phyloP scores from a whole-genome alignment of 1,284 basidiomycete genomes.

The Meira miltonrushii region DNA sequence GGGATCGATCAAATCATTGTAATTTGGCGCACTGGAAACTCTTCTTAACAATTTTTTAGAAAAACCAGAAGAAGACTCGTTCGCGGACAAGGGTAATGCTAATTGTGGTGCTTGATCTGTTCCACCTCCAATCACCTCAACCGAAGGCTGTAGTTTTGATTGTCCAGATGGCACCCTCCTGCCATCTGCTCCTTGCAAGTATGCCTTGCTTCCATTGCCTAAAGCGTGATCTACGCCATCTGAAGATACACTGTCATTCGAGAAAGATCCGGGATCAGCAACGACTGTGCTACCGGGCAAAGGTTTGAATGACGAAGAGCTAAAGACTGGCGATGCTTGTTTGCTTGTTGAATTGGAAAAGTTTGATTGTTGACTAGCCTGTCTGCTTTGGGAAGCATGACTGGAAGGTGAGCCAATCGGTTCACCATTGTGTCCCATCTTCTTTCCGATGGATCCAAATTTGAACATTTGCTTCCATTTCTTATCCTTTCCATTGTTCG shows the following conservation, averaged over 20 bases:
- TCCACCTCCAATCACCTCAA: slow-evolving; percentile 1
- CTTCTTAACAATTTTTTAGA: slow-evolving; percentile 82
- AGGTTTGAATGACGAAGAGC: slow-evolving; percentile 23
- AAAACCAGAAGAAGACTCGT: slow-evolving; percentile 12
- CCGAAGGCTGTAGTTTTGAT: slow-evolving; percentile 3
- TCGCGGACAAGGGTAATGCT: slow-evolving; percentile 3
- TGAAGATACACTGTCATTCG: slow-evolving; percentile 28
- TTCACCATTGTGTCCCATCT: slow-evolving; percentile 14
- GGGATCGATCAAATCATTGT: slow-evolving; percentile 69
- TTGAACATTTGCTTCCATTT: slow-evolving; percentile 50
- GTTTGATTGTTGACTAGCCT: neutral
- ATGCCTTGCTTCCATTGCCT: neutral
- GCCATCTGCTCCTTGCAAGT: slow-evolving; percentile 9
- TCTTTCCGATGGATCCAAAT: slow-evolving; percentile 42
- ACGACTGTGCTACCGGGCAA: slow-evolving; percentile 38
- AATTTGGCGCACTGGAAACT: slow-evolving; percentile 92
- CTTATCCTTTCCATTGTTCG: slow-evolving; percentile 26
- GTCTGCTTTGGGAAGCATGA: neutral
- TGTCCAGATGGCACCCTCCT: neutral
- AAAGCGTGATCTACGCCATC: neutral
- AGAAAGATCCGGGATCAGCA: slow-evolving; percentile 39
- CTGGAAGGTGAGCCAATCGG: neutral
- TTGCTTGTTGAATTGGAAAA: neutral
- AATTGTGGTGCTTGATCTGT: slow-evolving; percentile 7
- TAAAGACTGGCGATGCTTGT: neutral